Conservation (phyloP, 2,329 filamentous ascomycete genomes). For the Trichoderma koningii region DNA sequence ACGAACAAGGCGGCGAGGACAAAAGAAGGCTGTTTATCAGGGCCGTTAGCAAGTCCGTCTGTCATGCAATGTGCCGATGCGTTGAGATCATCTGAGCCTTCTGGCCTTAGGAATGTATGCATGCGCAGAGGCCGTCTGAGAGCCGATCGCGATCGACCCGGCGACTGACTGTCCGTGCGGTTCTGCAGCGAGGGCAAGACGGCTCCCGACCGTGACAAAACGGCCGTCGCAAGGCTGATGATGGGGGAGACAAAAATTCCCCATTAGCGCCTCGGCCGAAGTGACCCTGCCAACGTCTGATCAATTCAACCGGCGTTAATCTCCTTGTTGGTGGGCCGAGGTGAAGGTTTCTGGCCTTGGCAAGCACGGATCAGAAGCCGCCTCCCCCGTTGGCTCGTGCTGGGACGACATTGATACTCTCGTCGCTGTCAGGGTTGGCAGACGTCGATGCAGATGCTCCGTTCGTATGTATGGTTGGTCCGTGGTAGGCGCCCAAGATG, state of each 20-base stretch:
- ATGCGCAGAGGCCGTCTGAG: background rate
- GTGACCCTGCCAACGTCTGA: background rate
- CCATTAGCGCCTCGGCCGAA: conserved; percentile 19
- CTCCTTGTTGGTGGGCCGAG: conserved; percentile 11
- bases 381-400: conserved; percentile 2
- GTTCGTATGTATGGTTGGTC: background rate
- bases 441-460: background rate
- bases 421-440: background rate
- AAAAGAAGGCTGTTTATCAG: conserved; percentile 1
- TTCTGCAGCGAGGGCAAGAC: conserved; percentile 11
- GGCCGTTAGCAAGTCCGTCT: background rate
- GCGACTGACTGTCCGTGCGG: background rate
- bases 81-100: no score
- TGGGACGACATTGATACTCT: background rate
- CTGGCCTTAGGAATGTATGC: no score
- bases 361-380: conserved; percentile 26
- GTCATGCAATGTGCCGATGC: no score
- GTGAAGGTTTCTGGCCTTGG: conserved; percentile 26
- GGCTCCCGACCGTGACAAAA: background rate
- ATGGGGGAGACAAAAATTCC: conserved; percentile 12
- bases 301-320: conserved; percentile 19
- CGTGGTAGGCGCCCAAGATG: conserved; percentile 1
- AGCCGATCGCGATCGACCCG: conserved; percentile 12
- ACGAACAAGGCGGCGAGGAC: background rate
- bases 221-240: conserved; percentile 19